These are phyloP conservation scores for Tetrahymena borealis DNA, from an alignment of 73 alveolate genomes.

Conservation along the genomic window DNA sequence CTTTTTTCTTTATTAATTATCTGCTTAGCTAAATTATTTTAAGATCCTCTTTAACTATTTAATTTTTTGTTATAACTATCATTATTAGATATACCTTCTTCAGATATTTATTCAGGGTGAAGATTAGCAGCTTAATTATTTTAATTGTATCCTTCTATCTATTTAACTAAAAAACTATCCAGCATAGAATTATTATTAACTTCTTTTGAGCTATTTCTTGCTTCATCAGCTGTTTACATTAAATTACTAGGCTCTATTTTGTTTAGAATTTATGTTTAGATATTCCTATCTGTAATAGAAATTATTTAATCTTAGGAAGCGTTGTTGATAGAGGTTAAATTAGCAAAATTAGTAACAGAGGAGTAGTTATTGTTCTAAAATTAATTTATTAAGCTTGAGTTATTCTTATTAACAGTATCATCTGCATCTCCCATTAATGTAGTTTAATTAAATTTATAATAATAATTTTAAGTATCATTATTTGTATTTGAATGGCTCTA, in stretches of 20 bases:
- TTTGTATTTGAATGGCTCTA: background rate
- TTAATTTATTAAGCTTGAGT: background rate
- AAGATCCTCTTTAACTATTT: background rate
- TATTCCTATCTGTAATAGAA: background rate
- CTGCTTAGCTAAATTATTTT: background rate
- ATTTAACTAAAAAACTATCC: background rate
- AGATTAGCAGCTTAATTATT: background rate
- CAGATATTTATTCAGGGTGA: background rate
- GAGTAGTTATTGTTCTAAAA: background rate
- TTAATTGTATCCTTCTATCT: background rate
- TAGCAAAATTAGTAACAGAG: background rate
- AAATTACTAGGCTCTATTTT: too few species aligned
- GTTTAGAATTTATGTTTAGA: background rate
- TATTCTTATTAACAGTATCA: background rate
- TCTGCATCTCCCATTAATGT: background rate
- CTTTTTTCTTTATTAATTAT: background rate
- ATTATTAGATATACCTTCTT: background rate
- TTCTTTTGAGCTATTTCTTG: background rate
- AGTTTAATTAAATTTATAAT: background rate
- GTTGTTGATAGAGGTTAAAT: background rate
- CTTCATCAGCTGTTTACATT: too few species aligned
- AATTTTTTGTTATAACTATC: background rate
- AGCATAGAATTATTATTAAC: background rate
- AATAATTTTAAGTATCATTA: background rate
- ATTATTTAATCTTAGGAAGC: background rate